Conservation (phyloP, 257 asterid species). For the Solanum piurae region DNA sequence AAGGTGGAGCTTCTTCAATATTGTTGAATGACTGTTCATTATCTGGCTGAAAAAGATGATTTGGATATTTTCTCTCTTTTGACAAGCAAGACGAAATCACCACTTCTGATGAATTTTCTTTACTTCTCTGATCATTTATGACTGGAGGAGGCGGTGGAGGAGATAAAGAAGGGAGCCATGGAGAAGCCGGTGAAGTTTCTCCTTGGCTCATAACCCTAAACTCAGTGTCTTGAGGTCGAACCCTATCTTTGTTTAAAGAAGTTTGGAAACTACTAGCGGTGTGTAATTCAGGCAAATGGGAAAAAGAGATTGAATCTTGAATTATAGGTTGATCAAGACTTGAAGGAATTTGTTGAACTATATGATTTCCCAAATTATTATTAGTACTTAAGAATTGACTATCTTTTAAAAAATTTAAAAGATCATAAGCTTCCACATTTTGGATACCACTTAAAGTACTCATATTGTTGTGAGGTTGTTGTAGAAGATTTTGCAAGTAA, state of each 20-base stretch:
- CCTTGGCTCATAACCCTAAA: constrained; percentile 2
- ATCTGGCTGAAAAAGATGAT: neutral
- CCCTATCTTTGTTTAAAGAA: neutral
- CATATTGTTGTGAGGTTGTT: constrained; percentile 7
- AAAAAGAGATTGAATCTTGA: constrained; percentile 18
- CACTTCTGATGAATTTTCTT: constrained; percentile 3
- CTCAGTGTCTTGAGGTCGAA: neutral
- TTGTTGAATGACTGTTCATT: neutral
- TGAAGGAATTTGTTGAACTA: neutral
- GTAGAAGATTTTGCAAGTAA: constrained; percentile 25
- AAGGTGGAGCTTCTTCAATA: neutral
- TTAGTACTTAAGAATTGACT: neutral
- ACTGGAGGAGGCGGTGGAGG: neutral
- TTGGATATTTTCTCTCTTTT: neutral
- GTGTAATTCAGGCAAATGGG: constrained; percentile 40
- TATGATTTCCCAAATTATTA: constrained; percentile 16
- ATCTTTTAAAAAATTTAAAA: constrained; percentile 3
- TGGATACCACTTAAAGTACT: neutral
- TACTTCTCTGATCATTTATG: neutral
- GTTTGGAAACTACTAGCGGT: constrained; percentile 12
- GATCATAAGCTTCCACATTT: constrained; percentile 11
- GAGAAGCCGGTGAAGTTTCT: constrained; percentile 17
- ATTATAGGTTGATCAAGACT: neutral
- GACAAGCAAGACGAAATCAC: constrained; percentile 25
- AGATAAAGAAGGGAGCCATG: constrained; percentile 12